These are phyloP conservation scores for Podaxis sp. DNA, from an alignment of 768 basidiomycete species.

Conservation along the genomic window DNA sequence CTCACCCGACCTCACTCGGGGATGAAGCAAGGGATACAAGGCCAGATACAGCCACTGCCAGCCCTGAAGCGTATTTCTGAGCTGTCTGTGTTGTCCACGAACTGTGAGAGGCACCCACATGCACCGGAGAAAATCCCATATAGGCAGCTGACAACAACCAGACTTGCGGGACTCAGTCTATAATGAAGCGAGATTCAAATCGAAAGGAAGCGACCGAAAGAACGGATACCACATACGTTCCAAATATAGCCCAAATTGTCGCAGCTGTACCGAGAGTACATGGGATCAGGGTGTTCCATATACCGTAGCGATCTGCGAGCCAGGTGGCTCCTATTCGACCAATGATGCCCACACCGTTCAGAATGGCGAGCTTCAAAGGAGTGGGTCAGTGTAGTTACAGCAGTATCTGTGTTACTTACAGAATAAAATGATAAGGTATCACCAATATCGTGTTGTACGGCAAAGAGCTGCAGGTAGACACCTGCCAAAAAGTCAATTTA, in stretches of 20 bases:
- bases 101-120: conserved; percentile 29
- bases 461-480: conserved; percentile 1
- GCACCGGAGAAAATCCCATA: conserved; percentile 53
- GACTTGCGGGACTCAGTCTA: conserved; percentile 34
- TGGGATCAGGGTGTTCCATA: conserved; percentile 38
- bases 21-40: conserved; percentile 30
- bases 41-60: conserved; percentile 32
- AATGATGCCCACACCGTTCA: conserved; percentile 34
- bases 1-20: conserved; percentile 37
- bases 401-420: conserved; percentile 28
- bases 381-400: conserved; percentile 17
- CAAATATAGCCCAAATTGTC: conserved; percentile 40
- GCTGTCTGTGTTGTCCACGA: background rate
- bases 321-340: conserved; percentile 35
- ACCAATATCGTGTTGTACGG: conserved; percentile 35
- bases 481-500: background rate
- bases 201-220: background rate
- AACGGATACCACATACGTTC: conserved; percentile 28
- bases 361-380: conserved; percentile 31
- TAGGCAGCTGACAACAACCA: conserved; percentile 40
- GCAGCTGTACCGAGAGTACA: conserved; percentile 34
- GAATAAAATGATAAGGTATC: conserved; percentile 49
- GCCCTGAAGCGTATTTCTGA: conserved; percentile 23
- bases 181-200: background rate
- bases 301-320: conserved; percentile 35